phyloP scores from a whole-genome alignment of 768 basidiomycete species.

The Lanmaoa rubissima region DNA sequence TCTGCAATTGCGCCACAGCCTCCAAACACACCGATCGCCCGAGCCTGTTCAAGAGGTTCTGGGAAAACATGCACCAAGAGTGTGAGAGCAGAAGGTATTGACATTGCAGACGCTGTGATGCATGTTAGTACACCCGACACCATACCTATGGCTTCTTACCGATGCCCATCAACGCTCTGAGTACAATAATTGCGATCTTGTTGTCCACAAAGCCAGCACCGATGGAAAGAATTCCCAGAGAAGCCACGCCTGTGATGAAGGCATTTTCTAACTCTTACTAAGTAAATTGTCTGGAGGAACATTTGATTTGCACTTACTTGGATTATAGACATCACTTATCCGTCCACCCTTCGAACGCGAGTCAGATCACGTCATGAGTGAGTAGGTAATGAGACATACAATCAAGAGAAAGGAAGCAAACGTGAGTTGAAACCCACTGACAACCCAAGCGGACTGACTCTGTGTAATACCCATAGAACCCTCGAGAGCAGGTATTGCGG shows the following conservation, averaged over 20 bases:
- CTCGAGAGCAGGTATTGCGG: constrained; percentile 39
- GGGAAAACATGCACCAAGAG: constrained; percentile 52
- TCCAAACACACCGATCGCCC: constrained; percentile 47
- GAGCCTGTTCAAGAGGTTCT: constrained; percentile 44
- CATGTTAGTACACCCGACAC: background rate
- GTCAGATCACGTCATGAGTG: constrained; percentile 7
- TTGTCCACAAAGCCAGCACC: constrained; percentile 45
- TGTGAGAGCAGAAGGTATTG: constrained; percentile 49
- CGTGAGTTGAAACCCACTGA: constrained; percentile 45
- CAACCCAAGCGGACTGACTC: constrained; percentile 33
- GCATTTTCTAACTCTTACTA: constrained; percentile 39
- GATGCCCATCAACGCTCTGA: constrained; percentile 52
- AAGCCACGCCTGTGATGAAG: constrained; percentile 41
- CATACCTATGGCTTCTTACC: constrained; percentile 21
- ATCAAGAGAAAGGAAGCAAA: constrained; percentile 41
- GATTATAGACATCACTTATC: constrained; percentile 24
- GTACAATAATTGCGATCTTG: constrained; percentile 47
- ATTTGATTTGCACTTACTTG: constrained; percentile 30
- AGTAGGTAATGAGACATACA: constrained; percentile 9
- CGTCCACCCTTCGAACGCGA: constrained; percentile 21
- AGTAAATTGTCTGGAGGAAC: constrained; percentile 21
- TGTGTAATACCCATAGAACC: constrained; percentile 6
- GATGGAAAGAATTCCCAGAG: constrained; percentile 44
- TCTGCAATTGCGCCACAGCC: constrained; percentile 47
- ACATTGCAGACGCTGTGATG: constrained; percentile 44